These are phyloP conservation scores for Crithidia expoeki DNA, from an alignment of 208 protist species.

Conservation along the genomic window DNA sequence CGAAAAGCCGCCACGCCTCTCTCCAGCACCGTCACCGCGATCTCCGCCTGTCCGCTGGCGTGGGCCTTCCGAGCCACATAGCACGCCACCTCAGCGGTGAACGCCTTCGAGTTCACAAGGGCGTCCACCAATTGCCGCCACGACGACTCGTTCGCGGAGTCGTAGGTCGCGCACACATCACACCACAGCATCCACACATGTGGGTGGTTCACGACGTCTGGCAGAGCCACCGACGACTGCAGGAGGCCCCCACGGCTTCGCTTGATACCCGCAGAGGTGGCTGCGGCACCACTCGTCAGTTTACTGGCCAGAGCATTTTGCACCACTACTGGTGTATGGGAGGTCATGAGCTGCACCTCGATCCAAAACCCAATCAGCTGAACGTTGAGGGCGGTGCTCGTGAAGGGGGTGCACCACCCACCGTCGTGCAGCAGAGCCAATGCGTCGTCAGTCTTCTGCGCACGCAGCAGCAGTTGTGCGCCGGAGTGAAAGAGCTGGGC, in stretches of 20 bases:
- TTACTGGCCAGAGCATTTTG: conserved; percentile 24
- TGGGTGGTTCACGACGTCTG: conserved; percentile 24
- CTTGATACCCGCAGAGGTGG: conserved; percentile 13
- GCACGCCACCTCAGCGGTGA: conserved; percentile 61
- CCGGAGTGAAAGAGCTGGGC: conserved; percentile 66
- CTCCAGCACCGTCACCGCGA: conserved; percentile 52
- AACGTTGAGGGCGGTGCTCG: conserved; percentile 52
- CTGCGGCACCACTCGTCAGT: conserved; percentile 21
- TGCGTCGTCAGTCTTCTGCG: conserved; percentile 36
- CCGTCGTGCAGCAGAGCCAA: conserved; percentile 51
- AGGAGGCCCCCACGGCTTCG: conserved; percentile 32
- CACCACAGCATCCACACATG: conserved; percentile 37
- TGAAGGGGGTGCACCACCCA: conserved; percentile 69
- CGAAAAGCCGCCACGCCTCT: conserved; percentile 40
- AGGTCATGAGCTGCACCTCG: conserved; percentile 58
- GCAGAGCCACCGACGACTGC: conserved; percentile 19
- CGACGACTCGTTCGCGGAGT: conserved; percentile 8
- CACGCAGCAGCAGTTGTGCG: conserved; percentile 50
- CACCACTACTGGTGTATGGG: background rate
- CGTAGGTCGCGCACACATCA: conserved; percentile 30
- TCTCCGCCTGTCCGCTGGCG: conserved; percentile 22
- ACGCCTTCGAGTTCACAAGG: conserved; percentile 37
- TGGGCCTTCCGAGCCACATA: conserved; percentile 56
- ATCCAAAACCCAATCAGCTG: conserved; percentile 63
- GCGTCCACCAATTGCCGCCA: conserved; percentile 26